Evolutionary conservation across 2,329 filamentous ascomycete species (phyloP).

Genomic region (Trichoderma gracile): DNA sequence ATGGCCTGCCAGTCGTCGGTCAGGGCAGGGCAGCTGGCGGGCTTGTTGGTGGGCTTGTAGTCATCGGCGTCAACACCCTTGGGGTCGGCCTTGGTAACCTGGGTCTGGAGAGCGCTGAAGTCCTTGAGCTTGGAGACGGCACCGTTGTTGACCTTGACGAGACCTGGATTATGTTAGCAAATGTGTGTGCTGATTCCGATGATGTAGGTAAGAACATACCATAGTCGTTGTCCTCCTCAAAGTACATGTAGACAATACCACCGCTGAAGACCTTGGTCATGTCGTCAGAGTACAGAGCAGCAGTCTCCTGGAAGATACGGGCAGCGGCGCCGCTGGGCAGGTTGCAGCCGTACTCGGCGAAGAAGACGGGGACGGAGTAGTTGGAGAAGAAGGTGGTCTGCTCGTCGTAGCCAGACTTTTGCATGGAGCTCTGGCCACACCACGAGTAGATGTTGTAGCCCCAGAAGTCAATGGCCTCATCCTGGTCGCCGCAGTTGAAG

Average conservation of each 20-base stretch:
- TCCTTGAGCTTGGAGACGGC: constrained; percentile 69
- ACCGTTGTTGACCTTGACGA: constrained; percentile 62
- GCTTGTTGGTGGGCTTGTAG: constrained; percentile 75
- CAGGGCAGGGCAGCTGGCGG: constrained; percentile 69
- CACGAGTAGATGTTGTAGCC: constrained; percentile 99
- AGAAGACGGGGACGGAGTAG: constrained; percentile 95
- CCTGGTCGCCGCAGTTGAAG: constrained; percentile 80
- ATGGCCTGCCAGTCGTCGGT: constrained; percentile 64
- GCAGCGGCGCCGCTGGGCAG: constrained; percentile 57
- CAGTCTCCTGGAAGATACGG: constrained; percentile 83
- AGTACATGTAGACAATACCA: constrained; percentile 99
- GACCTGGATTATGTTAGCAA: constrained; percentile 47
- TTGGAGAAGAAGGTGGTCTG: constrained; percentile 83
- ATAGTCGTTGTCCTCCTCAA: constrained; percentile 86
- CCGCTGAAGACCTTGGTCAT: constrained; percentile 92
- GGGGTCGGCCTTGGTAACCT: constrained; percentile 68
- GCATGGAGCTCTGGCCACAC: constrained; percentile 84
- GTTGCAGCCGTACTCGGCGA: constrained; percentile 98
- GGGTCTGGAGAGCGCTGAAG: constrained; percentile 70
- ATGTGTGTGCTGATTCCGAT: background rate
- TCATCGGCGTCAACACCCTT: constrained; percentile 62
- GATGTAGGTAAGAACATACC: constrained; percentile 50
- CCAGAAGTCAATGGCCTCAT: constrained; percentile 86
- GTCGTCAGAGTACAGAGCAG: constrained; percentile 71
- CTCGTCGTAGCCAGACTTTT: constrained; percentile 74